Evolutionary conservation across 352 stramenopile genomes (phyloP).

Genomic region (Aphanomyces euteiches): DNA sequence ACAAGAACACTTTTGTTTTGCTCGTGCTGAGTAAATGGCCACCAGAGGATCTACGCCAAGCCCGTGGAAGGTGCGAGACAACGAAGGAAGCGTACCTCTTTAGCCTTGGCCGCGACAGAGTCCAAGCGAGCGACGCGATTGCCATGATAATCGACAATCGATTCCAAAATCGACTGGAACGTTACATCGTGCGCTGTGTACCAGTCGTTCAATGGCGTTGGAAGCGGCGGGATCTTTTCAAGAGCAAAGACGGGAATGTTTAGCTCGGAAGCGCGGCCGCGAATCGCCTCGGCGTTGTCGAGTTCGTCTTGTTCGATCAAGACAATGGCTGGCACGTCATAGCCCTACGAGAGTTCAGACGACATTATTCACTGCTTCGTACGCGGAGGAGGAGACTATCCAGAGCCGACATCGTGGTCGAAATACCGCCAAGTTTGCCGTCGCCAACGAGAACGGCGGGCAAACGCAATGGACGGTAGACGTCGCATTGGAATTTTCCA

Average conservation of each 20-base stretch:
- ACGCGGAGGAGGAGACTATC: constrained; percentile 88
- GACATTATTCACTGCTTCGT: neutral
- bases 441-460: constrained; percentile 95
- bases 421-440: constrained; percentile 94
- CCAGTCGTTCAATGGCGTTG: constrained; percentile 69
- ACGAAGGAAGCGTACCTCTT: constrained; percentile 42
- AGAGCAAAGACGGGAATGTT: constrained; percentile 76
- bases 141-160: constrained; percentile 55
- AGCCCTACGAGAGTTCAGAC: constrained; percentile 42
- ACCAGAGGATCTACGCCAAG: constrained; percentile 67
- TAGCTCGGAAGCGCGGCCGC: constrained; percentile 55
- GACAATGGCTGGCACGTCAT: constrained; percentile 84
- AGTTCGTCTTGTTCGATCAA: constrained; percentile 75
- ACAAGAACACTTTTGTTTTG: constrained; percentile 64
- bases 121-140: constrained; percentile 50
- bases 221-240: constrained; percentile 61
- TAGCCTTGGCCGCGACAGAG: constrained; percentile 51
- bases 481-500: constrained; percentile 89
- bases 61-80: neutral
- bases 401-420: constrained; percentile 89
- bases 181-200: constrained; percentile 44
- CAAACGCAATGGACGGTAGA: constrained; percentile 88
- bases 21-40: constrained; percentile 92
- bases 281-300: constrained; percentile 61
- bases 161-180: constrained; percentile 52